Evolutionary conservation across 352 stramenopile genomes (phyloP).

Genomic region (Globisporangium okanoganense): DNA sequence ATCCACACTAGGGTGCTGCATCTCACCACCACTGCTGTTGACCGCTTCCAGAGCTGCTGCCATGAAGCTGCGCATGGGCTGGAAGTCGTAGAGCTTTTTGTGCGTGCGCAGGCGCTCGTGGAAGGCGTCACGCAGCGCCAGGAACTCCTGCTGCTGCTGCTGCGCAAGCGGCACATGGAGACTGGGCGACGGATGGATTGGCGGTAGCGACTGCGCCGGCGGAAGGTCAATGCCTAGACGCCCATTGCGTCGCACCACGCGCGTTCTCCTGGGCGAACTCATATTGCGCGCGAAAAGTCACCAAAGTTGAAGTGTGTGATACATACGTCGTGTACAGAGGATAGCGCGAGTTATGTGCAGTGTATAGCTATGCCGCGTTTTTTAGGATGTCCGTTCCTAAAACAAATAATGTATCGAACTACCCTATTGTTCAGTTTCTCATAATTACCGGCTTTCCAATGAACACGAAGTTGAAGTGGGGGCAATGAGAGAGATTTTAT

Average conservation of each 20-base stretch:
- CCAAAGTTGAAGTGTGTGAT: no score
- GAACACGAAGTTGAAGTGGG: no score
- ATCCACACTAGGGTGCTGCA: not conserved
- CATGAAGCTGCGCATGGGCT: constrained; percentile 1
- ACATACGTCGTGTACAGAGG: no score
- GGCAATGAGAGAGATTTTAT: no score
- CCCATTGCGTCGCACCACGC: constrained; percentile 16
- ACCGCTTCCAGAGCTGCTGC: not conserved
- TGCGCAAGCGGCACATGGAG: constrained; percentile 2
- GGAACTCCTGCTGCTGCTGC: constrained; percentile 19
- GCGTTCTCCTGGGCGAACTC: constrained; percentile 6
- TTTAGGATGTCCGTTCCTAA: no score
- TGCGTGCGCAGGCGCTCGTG: constrained; percentile 18
- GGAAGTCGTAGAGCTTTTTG: constrained; percentile 14
- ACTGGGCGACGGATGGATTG: constrained; percentile 2
- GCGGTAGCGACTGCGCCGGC: constrained; percentile 12
- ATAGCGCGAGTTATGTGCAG: no score
- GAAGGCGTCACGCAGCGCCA: constrained; percentile 18
- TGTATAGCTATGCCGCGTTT: no score
- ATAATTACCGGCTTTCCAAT: no score
- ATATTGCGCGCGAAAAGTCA: not conserved
- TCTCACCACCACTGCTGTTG: not conserved
- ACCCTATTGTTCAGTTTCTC: no score
- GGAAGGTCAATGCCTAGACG: constrained; percentile 17
- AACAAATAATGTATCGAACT: no score